Conservation (phyloP, 768 basidiomycete species). For the Calocybe indica region DNA sequence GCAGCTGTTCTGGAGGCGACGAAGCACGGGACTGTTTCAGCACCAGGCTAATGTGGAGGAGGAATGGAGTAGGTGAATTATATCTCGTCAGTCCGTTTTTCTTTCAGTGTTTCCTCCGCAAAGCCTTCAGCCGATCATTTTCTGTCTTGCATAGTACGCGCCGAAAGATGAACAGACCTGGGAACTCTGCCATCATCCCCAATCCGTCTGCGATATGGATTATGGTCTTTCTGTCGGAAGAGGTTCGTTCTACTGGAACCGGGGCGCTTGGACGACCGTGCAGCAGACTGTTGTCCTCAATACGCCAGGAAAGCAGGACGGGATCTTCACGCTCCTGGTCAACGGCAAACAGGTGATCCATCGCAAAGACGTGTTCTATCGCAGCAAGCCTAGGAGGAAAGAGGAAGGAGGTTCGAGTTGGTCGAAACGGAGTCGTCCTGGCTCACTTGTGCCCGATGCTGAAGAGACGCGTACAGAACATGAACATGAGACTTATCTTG, state of each 20-base stretch:
- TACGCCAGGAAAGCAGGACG: conserved; percentile 67
- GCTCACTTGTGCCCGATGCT: too few relatives aligned
- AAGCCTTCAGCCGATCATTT: not conserved
- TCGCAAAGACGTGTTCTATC: conserved; percentile 57
- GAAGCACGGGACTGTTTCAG: conserved; percentile 75
- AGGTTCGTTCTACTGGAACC: conserved; percentile 57
- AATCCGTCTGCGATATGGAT: conserved; percentile 53
- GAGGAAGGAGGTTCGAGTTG: not conserved
- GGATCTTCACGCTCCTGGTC: conserved; percentile 58
- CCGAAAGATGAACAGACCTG: conserved; percentile 64
- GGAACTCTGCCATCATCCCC: conserved; percentile 49
- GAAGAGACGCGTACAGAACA: too few relatives aligned
- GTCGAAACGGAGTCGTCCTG: conserved; percentile 1
- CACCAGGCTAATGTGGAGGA: conserved; percentile 81
- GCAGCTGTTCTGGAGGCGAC: conserved; percentile 67
- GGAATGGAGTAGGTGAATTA: conserved; percentile 62
- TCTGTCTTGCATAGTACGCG: conserved; percentile 52
- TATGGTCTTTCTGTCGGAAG: conserved; percentile 78
- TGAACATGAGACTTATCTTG: too few relatives aligned
- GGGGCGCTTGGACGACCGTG: conserved; percentile 68
- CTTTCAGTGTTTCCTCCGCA: not conserved
- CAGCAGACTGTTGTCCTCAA: conserved; percentile 68
- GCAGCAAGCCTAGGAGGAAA: conserved; percentile 26
- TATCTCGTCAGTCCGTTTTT: conserved; percentile 50
- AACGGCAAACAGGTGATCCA: conserved; percentile 50